Percentiles rank a stretch among this genome's conserved stretches.
These are phyloP conservation scores for Gastrolobium bilobum DNA, from an alignment of 306 rosid species.

Conservation along the genomic window DNA sequence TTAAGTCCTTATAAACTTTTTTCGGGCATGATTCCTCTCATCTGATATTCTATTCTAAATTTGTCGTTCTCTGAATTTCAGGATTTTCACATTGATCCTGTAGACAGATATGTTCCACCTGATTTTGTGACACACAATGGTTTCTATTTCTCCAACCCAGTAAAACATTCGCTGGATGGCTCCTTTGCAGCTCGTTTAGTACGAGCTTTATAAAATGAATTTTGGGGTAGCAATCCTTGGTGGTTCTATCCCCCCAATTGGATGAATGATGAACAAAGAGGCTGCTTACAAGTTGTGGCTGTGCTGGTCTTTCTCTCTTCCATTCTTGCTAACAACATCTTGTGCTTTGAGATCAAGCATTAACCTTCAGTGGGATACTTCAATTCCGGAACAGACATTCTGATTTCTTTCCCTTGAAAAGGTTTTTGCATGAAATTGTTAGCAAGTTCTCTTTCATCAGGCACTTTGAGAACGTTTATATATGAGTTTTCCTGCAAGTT, in stretches of 20 bases:
- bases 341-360: constrained; percentile 33
- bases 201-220: constrained; percentile 53
- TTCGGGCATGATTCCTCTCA: constrained; percentile 17
- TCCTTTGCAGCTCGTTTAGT: constrained; percentile 83
- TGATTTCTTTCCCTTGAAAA: constrained; percentile 29
- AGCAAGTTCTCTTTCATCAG: constrained; percentile 19
- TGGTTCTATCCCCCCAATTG: not conserved
- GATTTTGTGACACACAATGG: constrained; percentile 69
- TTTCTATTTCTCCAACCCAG: constrained; percentile 84
- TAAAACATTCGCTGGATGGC: constrained; percentile 78
- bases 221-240: constrained; percentile 26
- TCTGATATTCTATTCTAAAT: constrained; percentile 28
- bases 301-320: constrained; percentile 11
- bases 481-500: constrained; percentile 19
- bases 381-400: constrained; percentile 27
- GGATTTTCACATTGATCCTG: constrained; percentile 74
- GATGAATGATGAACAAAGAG: constrained; percentile 12
- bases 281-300: constrained; percentile 9
- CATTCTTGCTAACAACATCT: constrained; percentile 2
- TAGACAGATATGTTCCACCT: constrained; percentile 66
- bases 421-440: constrained; percentile 2
- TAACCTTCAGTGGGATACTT: constrained; percentile 27
- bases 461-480: not conserved
- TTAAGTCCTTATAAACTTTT: constrained; percentile 21
- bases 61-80: constrained; percentile 52